Evolutionary conservation across 441 rosid genomes (phyloP), one percentile per base, ranked within the genome.

Genomic region (Populus hybrid): DNA sequence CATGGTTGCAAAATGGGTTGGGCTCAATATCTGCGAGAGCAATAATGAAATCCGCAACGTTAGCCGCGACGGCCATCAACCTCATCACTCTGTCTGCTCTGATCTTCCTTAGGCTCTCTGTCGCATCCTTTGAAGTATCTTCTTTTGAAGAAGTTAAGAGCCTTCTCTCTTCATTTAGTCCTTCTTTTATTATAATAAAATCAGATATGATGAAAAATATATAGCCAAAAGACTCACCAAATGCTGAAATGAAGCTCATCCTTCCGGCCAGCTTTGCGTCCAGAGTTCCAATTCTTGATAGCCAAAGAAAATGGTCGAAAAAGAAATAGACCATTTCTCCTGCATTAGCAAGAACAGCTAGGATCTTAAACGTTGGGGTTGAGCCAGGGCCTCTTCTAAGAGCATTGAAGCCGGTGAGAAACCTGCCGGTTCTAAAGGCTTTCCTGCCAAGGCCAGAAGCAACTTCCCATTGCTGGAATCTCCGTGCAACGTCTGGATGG

Each of bases 311-410:
- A 73, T 95, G n/a, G n/a, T n/a, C n/a, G n/a, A n/a, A n/a, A n/a
- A n/a, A n/a, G n/a, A n/a, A n/a, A n/a, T n/a, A n/a, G 99, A 95
- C 93, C 98, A 95, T 93, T 68, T 95, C 98, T 45, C 99, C 98
- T 0, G 97, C 86, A 75, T 94, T 95, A 81, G 94, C 97, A 36
- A 95, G 86, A 64, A 91, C 85, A 0, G 92, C 88, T 0, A 95
- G 85, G 76, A 84, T 6, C 74, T 85, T 85, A 35, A 93, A 83
- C 20, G 77, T 24, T 1, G 90, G 89, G 33, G 79, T 85, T 3
- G 92, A 67, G 1, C 97, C 94, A 0, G 98, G 97, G 83, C 68
- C 87, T 80, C 97, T 78, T 75, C 99, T 82, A 4, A 95, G n/a
- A 42, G 92, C 88, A 78, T 95, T 93, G 84, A 95, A 87, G 16